Conservation (phyloP, 495 filamentous ascomycete genomes). For the Pseudevernia furfuracea region DNA sequence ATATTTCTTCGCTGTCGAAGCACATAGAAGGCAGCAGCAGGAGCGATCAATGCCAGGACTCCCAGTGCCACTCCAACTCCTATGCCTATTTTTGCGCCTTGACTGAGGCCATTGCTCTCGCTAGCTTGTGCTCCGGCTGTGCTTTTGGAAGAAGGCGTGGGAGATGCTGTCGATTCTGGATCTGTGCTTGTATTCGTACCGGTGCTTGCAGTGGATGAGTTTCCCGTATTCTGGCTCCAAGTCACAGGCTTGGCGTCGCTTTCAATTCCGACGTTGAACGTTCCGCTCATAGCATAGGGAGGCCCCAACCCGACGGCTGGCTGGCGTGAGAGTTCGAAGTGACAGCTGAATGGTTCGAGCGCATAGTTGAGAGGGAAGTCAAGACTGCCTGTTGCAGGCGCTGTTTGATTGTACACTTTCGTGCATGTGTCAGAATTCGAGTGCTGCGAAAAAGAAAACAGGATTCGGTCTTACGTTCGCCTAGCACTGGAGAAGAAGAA, state of each 20-base stretch:
- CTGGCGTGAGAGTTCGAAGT: conserved; percentile 1
- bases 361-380: not conserved
- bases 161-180: not conserved
- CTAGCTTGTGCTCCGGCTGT: not conserved
- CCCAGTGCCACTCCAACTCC: conserved; percentile 9
- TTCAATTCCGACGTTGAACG: not conserved
- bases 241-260: not conserved
- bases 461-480: not conserved
- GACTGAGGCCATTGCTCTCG: not conserved
- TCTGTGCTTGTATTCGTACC: not conserved
- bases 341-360: conserved; percentile 8
- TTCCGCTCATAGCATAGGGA: not conserved
- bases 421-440: not conserved
- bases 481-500: not conserved
- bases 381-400: not conserved
- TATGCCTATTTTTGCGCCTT: not conserved
- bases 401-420: conserved; percentile 1
- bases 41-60: not conserved
- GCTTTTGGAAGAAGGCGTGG: not conserved
- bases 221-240: not conserved
- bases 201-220: not conserved
- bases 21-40: not conserved
- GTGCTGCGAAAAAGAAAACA: not conserved
- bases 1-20: not conserved
- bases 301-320: not conserved